Conservation (phyloP, 2,329 filamentous ascomycete species). For the Aureobasidium mangrovei region DNA sequence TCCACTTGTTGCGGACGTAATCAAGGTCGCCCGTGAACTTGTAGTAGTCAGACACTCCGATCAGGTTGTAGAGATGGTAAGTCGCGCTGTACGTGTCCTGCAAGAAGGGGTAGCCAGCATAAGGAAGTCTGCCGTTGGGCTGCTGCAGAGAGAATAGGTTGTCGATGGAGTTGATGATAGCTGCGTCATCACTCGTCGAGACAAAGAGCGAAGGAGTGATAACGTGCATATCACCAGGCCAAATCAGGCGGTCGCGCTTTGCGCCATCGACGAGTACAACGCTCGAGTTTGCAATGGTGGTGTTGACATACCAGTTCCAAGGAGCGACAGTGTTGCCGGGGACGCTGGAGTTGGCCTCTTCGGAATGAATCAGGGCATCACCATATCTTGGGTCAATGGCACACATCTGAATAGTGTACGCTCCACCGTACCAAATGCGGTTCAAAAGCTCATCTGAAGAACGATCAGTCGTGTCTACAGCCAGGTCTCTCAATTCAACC, state of each 20-base stretch:
- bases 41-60: constrained; percentile 39
- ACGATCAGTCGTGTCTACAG: background rate
- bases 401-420: constrained; percentile 28
- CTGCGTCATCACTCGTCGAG: constrained; percentile 45
- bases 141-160: constrained; percentile 32
- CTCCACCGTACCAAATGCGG: constrained; percentile 36
- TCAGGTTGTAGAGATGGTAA: constrained; percentile 46
- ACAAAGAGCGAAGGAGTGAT: constrained; percentile 47
- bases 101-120: constrained; percentile 23
- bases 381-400: constrained; percentile 29
- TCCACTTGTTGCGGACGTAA: constrained; percentile 36
- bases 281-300: constrained; percentile 32
- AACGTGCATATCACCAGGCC: constrained; percentile 54
- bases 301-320: constrained; percentile 34
- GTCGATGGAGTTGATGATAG: constrained; percentile 38
- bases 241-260: constrained; percentile 51
- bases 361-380: constrained; percentile 29
- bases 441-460: constrained; percentile 32
- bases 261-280: constrained; percentile 43
- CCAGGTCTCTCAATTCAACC: background rate
- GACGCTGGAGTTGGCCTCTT: constrained; percentile 25
- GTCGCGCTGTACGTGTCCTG: constrained; percentile 35
- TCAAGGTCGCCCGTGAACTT: constrained; percentile 29
- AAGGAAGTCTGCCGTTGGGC: constrained; percentile 15
- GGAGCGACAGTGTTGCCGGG: constrained; percentile 22